Evolutionary conservation across 169 alveolate genomes (phyloP), one percentile per base, ranked within the genome.

Genomic region (Plasmodium inui): DNA sequence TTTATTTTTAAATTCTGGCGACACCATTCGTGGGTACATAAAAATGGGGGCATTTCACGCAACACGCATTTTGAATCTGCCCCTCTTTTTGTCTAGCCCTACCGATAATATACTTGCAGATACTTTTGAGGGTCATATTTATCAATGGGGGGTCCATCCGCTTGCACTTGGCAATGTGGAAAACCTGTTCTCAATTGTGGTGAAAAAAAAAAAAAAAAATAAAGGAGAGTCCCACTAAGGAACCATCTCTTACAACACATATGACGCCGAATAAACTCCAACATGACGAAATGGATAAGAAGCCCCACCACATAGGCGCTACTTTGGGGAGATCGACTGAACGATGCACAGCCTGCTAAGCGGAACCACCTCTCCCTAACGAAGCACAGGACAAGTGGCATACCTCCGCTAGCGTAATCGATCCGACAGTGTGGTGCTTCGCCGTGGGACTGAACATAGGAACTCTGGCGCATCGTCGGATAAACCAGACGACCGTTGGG

Each of bases 401-500:
- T 61, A 97, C 96, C 96, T 98, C 98, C 55, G 97, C 97, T 10
- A 98, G 92, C 0, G 98, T 96, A 55, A 98, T 98, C 74, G 97
- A 95, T 0, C 99, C 99, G 26, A 95, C 97, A 14, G 93, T 94
- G 30, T 97, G 95, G 72, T 97, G 97, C 50, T 97, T 97, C 6
- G 98, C 97, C 32, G 93, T 83, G n/a, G 96, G 95, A 34, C 98
- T 95, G 12, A 98, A 98, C 97, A 96, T 96, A 10, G 98, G 98
- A 7, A 97, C 96, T 39, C 99, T 95, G 22, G 99, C 98, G 28
- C 97, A 97, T 32, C 98, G 92, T 55, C 98, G 95, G 34, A 97
- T 96, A 50, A 97, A 97, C 98, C 98, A 98, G 53, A 96, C 96
- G 82, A 98, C 96, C 53, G 98, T 97, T 28, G 99, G 99, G 2